These are phyloP conservation scores for Pestalotiopsis sp. DNA, from an alignment of 2,329 filamentous ascomycete species.

Conservation along the genomic window DNA sequence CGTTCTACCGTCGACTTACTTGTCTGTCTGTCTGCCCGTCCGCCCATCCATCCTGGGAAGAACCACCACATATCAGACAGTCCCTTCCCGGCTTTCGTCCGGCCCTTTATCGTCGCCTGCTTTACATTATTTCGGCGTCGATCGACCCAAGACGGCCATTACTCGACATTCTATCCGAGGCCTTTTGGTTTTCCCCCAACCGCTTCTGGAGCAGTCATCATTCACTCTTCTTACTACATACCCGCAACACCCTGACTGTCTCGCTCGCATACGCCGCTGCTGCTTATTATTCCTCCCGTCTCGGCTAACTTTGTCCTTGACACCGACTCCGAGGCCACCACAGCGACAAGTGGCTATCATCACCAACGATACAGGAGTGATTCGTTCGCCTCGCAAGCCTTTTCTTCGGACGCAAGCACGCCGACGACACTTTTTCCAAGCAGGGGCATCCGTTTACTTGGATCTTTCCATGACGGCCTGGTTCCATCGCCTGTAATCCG, in stretches of 20 bases:
- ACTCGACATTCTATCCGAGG: not conserved
- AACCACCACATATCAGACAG: slow-evolving; percentile 7
- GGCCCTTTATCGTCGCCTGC: slow-evolving; percentile 10
- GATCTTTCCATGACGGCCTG: slow-evolving; percentile 15
- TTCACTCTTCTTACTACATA: not conserved
- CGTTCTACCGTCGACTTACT: not conserved
- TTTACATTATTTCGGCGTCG: not conserved
- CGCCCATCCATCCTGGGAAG: not conserved
- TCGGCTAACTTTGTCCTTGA: not conserved
- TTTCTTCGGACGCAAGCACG: not conserved
- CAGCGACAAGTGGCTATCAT: not conserved
- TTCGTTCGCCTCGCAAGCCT: not conserved
- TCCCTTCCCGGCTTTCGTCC: slow-evolving; percentile 5
- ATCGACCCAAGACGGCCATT: not conserved
- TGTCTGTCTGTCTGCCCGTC: not conserved
- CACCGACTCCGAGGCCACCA: not conserved
- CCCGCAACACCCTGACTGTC: not conserved
- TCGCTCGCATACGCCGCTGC: not conserved
- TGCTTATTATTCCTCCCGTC: not conserved
- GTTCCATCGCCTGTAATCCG: not conserved
- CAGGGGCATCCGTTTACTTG: not conserved
- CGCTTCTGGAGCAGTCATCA: not conserved
- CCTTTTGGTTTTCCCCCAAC: not conserved
- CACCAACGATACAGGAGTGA: not conserved
- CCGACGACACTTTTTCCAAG: not conserved